These are phyloP conservation scores for Diaporthe sp. DNA, from an alignment of 2,329 filamentous ascomycete species.

Conservation along the genomic window DNA sequence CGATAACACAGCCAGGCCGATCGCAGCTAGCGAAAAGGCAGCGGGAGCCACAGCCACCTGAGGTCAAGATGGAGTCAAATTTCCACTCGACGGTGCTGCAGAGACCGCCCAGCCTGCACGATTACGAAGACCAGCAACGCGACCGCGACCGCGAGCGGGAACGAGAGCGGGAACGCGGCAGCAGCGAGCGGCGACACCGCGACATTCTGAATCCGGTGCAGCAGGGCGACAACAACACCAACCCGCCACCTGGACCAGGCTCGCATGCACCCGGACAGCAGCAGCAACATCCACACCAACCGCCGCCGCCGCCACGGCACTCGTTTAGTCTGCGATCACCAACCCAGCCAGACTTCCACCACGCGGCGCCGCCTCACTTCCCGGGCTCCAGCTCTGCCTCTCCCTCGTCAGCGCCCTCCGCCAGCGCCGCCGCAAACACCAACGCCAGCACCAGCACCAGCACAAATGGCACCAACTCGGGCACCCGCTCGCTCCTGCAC, in stretches of 20 bases:
- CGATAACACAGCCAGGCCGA: not conserved
- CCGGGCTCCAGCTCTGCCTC: constrained; percentile 48
- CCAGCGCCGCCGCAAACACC: constrained; percentile 45
- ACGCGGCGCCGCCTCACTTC: constrained; percentile 45
- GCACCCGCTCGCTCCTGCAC: constrained; percentile 42
- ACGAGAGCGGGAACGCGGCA: constrained; percentile 35
- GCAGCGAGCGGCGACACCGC: constrained; percentile 55
- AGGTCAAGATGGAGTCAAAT: constrained; percentile 58
- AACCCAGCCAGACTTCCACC: constrained; percentile 57
- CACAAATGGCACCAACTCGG: constrained; percentile 48
- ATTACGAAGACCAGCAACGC: constrained; percentile 54
- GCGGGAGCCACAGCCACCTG: not conserved
- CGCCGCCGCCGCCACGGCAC: constrained; percentile 53
- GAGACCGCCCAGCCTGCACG: constrained; percentile 55
- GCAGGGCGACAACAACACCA: constrained; percentile 41
- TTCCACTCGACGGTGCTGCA: constrained; percentile 66
- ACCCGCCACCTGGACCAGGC: constrained; percentile 19
- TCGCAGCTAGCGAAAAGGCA: not conserved
- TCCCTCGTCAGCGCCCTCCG: constrained; percentile 42
- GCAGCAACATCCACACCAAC: constrained; percentile 24
- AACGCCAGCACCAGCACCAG: constrained; percentile 44
- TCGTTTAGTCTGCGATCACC: constrained; percentile 66
- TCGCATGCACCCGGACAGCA: constrained; percentile 22
- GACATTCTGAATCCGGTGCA: constrained; percentile 60
- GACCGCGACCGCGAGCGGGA: constrained; percentile 37